phyloP scores from a whole-genome alignment of 2,329 filamentous ascomycete species.

The Helotiales sp. region DNA sequence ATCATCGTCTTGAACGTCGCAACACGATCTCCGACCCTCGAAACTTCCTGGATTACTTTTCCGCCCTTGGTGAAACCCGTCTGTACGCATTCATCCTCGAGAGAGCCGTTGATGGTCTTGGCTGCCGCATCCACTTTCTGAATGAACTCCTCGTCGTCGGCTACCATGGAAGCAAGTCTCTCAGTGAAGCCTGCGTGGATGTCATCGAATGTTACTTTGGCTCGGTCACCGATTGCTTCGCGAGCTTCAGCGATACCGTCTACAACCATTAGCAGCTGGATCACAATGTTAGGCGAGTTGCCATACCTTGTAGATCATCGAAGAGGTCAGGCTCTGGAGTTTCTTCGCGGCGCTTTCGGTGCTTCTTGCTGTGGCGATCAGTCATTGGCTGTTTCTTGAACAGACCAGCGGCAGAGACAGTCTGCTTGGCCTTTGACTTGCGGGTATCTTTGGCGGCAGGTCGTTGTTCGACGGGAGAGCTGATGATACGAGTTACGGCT shows the following conservation, averaged over 20 bases:
- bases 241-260: conserved; percentile 34
- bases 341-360: conserved; percentile 22
- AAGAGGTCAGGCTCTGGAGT: conserved; percentile 24
- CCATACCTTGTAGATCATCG: conserved; percentile 24
- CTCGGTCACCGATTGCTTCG: conserved; percentile 14
- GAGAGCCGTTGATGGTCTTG: conserved; percentile 24
- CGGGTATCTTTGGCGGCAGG: background rate
- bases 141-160: conserved; percentile 29
- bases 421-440: conserved; percentile 12
- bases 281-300: background rate
- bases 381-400: conserved; percentile 32
- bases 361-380: conserved; percentile 20
- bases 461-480: background rate
- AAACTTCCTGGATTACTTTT: conserved; percentile 23
- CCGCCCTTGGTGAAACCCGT: conserved; percentile 27
- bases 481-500: background rate
- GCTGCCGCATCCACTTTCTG: conserved; percentile 7
- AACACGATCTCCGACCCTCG: conserved; percentile 36
- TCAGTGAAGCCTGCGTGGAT: conserved; percentile 24
- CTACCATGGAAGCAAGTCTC: conserved; percentile 13
- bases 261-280: conserved; percentile 18
- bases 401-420: conserved; percentile 31
- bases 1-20: conserved; percentile 30
- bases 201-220: conserved; percentile 28
- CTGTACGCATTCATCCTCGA: conserved; percentile 34